Evolutionary conservation across 2,329 filamentous ascomycete genomes (phyloP).

Genomic region (Clarireedia paspali): DNA sequence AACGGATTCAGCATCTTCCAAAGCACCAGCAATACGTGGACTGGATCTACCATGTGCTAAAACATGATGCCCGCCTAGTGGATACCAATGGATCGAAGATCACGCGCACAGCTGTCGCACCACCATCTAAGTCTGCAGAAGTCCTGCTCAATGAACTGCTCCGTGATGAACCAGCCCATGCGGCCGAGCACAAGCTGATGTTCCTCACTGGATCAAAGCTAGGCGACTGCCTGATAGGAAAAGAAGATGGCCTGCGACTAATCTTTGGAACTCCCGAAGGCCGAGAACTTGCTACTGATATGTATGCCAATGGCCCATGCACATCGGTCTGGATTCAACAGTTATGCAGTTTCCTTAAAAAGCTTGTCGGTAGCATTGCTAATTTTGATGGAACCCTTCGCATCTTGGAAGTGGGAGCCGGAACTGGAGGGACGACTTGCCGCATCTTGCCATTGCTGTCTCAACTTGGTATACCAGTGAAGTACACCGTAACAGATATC

Average conservation of each 20-base stretch:
- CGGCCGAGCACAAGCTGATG: background rate
- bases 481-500: slow-evolving; percentile 39
- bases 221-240: slow-evolving; percentile 14
- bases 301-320: slow-evolving; percentile 22
- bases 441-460: slow-evolving; percentile 27
- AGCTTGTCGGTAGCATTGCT: background rate
- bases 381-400: slow-evolving; percentile 18
- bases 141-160: background rate
- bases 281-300: slow-evolving; percentile 16
- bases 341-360: slow-evolving; percentile 11
- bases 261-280: slow-evolving; percentile 20
- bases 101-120: slow-evolving; percentile 15
- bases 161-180: background rate
- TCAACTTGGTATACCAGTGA: slow-evolving; percentile 20
- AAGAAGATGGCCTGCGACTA: slow-evolving; percentile 18
- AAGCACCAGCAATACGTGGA: slow-evolving; percentile 25
- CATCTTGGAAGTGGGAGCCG: slow-evolving; percentile 29
- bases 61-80: slow-evolving; percentile 19
- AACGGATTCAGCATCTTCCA: slow-evolving; percentile 15
- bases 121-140: background rate
- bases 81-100: slow-evolving; percentile 12
- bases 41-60: slow-evolving; percentile 26
- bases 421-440: slow-evolving; percentile 34
- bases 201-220: slow-evolving; percentile 4
- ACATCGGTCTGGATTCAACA: slow-evolving; percentile 6